Base-by-base conservation (phyloP, 345 rosid species). In the Toxicodendron radicans region DNA sequence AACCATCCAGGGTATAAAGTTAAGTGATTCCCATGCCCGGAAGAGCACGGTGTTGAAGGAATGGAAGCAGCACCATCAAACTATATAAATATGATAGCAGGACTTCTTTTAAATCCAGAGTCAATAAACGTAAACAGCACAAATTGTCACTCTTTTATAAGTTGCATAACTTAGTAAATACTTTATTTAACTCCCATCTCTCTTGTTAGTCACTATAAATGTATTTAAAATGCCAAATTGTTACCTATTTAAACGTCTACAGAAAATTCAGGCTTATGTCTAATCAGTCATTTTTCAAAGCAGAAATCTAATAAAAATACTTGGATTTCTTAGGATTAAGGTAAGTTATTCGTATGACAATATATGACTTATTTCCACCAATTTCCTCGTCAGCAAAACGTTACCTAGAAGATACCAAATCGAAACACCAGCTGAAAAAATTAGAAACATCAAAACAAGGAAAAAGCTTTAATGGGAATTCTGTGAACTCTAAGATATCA, bases 401-500 rank as follows among this genome's bases (percentile, higher is more conserved):
- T n/a, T n/a, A n/a, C 41, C 21, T 49, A 30, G 59, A 32, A 13
- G 7, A 11, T 49, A 12, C 51, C 58, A 45, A 70, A 20, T 60
- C 24, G 17, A 43, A 71, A 24, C 12, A 58, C 56, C 56, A 35
- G 41, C 43, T 58, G 56, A 17, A 57, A 60, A 71, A 43, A 5
- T 27, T 21, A 24, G 24, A 45, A 66, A 4, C 12, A 65, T 21
- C 20, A 59, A 45, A 18, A 24, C 5, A 13, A 23, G 21, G 18
- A 59, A 35, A 67, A 32, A 14, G 8, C 46, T 33, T 68, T 5
- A 6, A 7, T 10, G 33, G 51, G 23, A 23, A 48, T 35, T 7
- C 18, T 14, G 20, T 49, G 75, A 33, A 73, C 30, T 73, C 69
- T 16, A 51, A 33, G n/a, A n/a, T n/a, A n/a, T n/a, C n/a, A n/a